Conservation (phyloP, 305 asterid genomes). For the Vinca major region DNA sequence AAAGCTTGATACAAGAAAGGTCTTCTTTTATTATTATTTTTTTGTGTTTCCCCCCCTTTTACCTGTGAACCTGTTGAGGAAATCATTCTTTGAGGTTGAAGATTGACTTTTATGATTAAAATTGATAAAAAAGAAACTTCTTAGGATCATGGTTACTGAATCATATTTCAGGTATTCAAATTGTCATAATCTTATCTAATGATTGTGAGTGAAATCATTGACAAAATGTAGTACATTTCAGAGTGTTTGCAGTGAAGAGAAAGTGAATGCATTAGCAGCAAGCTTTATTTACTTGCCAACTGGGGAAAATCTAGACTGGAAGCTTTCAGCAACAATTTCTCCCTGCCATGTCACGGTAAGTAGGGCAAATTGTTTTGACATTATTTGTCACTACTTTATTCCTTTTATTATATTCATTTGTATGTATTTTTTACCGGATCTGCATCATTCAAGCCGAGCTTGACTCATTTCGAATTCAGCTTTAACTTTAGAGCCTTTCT, state of each 20-base stretch:
- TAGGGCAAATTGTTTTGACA: constrained; percentile 4
- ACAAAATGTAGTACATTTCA: constrained; percentile 27
- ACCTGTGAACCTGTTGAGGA: background rate
- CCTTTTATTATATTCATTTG: too few species aligned
- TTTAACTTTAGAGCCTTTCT: too few species aligned
- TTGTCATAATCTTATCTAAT: background rate
- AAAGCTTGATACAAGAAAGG: background rate
- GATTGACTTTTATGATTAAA: background rate
- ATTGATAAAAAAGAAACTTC: background rate
- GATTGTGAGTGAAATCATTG: background rate
- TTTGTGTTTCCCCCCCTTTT: too few species aligned
- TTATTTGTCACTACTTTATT: background rate
- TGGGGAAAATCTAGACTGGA: constrained; percentile 93
- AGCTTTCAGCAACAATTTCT: constrained; percentile 89
- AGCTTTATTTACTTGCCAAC: constrained; percentile 79
- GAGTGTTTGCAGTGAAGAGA: constrained; percentile 88
- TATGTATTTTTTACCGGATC: too few species aligned
- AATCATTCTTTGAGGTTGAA: background rate
- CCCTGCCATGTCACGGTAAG: constrained; percentile 94
- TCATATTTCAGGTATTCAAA: constrained; percentile 1
- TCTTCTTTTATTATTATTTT: background rate
- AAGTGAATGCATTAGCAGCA: constrained; percentile 93
- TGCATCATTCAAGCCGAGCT: too few species aligned
- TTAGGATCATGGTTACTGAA: background rate
- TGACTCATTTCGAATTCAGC: too few species aligned